These are phyloP conservation scores for Xanthoconium separans DNA, from an alignment of 1,284 basidiomycete species.

Conservation along the genomic window DNA sequence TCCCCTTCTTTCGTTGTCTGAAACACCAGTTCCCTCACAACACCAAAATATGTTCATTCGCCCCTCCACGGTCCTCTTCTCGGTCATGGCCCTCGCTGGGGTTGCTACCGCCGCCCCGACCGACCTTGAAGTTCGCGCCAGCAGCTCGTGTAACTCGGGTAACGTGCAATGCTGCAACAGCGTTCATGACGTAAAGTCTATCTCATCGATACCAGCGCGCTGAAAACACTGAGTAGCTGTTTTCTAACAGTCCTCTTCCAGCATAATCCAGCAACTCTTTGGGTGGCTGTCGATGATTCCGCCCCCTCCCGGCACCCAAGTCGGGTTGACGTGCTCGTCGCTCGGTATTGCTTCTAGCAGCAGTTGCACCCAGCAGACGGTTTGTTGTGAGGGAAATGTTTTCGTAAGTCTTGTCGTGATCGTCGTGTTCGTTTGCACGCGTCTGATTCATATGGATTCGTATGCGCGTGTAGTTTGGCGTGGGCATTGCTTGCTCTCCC, in stretches of 20 bases:
- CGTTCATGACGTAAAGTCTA: neutral
- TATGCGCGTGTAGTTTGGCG: neutral
- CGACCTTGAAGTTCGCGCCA: constrained; percentile 2
- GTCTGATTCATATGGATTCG: neutral
- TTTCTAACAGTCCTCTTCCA: constrained; percentile 1
- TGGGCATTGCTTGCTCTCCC: constrained; percentile 8
- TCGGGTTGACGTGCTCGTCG: constrained; percentile 16
- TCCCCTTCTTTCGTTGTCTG: too few species aligned
- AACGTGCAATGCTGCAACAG: constrained; percentile 15
- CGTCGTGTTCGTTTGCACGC: too few species aligned
- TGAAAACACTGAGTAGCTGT: neutral
- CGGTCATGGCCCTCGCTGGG: constrained; percentile 6
- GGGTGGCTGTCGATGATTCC: neutral
- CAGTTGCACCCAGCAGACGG: constrained; percentile 14
- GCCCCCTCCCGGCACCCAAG: neutral
- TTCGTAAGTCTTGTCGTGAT: constrained; percentile 11
- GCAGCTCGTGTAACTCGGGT: constrained; percentile 14
- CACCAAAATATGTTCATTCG: constrained; percentile 14
- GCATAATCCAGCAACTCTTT: neutral
- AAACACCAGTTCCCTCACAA: neutral
- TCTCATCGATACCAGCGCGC: neutral
- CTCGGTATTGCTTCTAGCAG: neutral
- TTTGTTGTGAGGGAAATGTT: constrained; percentile 17
- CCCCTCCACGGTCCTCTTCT: constrained; percentile 6
- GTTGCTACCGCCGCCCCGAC: constrained; percentile 9